These are phyloP conservation scores for Dunaliella primolecta DNA, from an alignment of 139 green algal genomes.

Conservation along the genomic window DNA sequence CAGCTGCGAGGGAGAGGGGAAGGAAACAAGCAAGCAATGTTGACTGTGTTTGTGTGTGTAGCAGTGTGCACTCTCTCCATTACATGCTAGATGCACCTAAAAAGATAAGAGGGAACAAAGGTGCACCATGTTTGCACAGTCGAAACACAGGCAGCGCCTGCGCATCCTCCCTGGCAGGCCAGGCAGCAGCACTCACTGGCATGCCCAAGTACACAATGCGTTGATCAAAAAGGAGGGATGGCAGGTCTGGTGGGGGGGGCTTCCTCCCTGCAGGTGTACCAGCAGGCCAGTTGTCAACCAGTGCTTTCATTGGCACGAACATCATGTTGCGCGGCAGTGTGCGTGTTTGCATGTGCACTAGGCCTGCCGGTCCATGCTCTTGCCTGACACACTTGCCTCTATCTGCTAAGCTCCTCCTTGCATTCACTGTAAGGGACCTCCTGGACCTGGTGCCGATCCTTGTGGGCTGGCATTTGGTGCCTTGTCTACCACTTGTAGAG, in stretches of 20 bases:
- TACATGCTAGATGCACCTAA: background rate
- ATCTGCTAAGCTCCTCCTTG: no score
- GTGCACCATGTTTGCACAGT: background rate
- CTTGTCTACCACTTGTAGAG: no score
- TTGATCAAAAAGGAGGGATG: constrained; percentile 92
- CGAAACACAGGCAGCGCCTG: background rate
- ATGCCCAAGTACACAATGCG: constrained; percentile 99
- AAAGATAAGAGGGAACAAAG: background rate
- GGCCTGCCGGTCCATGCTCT: no score
- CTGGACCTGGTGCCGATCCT: no score
- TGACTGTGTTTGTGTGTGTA: background rate
- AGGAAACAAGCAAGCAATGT: background rate
- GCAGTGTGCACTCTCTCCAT: background rate
- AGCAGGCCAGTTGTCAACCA: no score
- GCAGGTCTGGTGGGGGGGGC: constrained; percentile 91
- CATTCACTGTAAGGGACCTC: no score
- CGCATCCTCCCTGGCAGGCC: background rate
- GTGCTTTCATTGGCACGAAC: no score
- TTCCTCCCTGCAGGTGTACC: no score
- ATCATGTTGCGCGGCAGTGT: no score
- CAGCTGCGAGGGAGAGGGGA: constrained; percentile 61
- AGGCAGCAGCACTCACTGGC: constrained; percentile 62
- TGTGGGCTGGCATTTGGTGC: no score
- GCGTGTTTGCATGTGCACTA: no score
- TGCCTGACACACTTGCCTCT: no score